A percentile compares a stretch with the other conserved stretches of the same genome.
Evolutionary conservation across 106 monocot species (phyloP).

Genomic region (Chionographis japonica): DNA sequence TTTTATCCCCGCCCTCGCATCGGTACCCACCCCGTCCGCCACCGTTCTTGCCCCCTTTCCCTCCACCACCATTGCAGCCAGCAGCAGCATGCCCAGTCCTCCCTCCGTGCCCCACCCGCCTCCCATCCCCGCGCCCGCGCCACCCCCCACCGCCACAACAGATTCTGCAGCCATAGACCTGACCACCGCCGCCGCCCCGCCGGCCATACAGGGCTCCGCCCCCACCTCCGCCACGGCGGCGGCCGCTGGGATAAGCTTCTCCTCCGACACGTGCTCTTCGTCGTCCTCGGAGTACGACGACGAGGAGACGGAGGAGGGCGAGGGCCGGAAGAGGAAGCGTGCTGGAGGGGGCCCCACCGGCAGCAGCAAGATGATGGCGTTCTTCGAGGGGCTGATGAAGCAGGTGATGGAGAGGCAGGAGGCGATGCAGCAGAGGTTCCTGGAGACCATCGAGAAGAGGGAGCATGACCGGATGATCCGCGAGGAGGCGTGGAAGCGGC

Average conservation of each 20-base stretch:
- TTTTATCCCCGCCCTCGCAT: background rate
- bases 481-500: constrained; percentile 80
- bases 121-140: constrained; percentile 12
- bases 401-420: constrained; percentile 82
- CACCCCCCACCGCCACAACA: background rate
- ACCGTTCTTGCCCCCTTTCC: background rate
- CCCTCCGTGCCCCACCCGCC: constrained; percentile 8
- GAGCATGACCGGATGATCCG: constrained; percentile 76
- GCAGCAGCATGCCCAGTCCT: background rate
- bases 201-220: background rate
- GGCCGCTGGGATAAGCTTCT: constrained; percentile 34
- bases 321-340: constrained; percentile 20
- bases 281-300: constrained; percentile 37
- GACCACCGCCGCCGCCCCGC: background rate
- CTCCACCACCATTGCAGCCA: background rate
- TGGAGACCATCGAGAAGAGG: constrained; percentile 74
- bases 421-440: constrained; percentile 70
- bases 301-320: constrained; percentile 24
- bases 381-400: constrained; percentile 69
- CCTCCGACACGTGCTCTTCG: constrained; percentile 47
- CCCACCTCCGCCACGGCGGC: background rate
- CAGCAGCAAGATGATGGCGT: constrained; percentile 49
- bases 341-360: background rate
- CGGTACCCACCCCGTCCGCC: background rate
- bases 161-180: background rate